A percentile compares a stretch with the other conserved stretches of the same genome.
Conservation (phyloP, 2,329 filamentous ascomycete genomes). For the Beauveria scarabaeidicola region DNA sequence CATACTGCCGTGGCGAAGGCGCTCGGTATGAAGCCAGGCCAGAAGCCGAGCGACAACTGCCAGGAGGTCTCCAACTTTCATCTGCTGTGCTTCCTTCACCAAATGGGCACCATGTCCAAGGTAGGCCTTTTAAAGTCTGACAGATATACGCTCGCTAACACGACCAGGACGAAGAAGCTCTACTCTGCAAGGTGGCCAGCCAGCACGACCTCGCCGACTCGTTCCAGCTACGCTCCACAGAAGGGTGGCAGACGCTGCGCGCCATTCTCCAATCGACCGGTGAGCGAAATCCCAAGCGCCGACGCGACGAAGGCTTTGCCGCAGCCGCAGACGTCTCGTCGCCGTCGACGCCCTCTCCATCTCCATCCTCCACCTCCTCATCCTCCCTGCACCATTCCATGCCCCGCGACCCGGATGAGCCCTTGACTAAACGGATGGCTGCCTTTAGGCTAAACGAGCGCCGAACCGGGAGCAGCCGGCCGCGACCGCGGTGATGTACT, state of each 20-base stretch:
- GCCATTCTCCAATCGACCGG: constrained; percentile 92
- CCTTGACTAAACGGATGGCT: constrained; percentile 59
- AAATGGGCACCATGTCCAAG: constrained; percentile 74
- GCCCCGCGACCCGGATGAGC: constrained; percentile 33
- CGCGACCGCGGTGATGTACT: background rate
- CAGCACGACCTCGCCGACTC: constrained; percentile 73
- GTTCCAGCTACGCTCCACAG: constrained; percentile 73
- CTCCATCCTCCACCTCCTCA: constrained; percentile 19
- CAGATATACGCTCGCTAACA: constrained; percentile 10
- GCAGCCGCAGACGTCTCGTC: constrained; percentile 14
- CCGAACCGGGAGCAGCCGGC: background rate
- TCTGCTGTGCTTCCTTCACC: constrained; percentile 76
- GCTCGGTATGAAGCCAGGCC: constrained; percentile 53
- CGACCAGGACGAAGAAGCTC: constrained; percentile 72
- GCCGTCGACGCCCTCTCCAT: constrained; percentile 12
- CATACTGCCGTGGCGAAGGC: constrained; percentile 58
- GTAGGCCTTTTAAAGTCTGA: constrained; percentile 39
- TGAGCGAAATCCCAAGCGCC: constrained; percentile 85
- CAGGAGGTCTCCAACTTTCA: constrained; percentile 86
- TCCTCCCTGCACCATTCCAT: constrained; percentile 19
- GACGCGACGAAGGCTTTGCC: constrained; percentile 29
- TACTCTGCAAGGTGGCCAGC: constrained; percentile 78
- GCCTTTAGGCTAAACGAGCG: constrained; percentile 53
- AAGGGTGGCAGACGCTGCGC: constrained; percentile 89
- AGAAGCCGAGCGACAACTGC: constrained; percentile 52